Conservation (phyloP, 2,329 filamentous ascomycete species). For the Claviceps sp. region DNA sequence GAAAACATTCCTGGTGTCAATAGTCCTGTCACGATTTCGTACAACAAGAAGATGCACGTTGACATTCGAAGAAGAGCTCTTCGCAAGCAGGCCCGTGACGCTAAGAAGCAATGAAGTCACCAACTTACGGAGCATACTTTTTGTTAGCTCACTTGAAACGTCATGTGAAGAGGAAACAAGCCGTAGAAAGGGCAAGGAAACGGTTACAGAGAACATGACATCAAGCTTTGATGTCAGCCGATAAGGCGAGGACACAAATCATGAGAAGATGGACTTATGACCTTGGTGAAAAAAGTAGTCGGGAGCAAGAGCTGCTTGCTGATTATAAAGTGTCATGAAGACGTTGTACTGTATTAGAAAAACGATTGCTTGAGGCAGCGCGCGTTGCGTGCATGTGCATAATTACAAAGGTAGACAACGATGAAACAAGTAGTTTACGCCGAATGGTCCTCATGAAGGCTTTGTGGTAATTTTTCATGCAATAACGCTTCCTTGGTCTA, state of each 20-base stretch:
- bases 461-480: background rate
- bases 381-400: background rate
- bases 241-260: background rate
- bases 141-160: background rate
- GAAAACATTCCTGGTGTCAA: conserved; percentile 42
- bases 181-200: background rate
- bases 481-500: background rate
- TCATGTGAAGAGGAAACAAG: background rate
- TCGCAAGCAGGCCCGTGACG: conserved; percentile 70
- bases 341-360: too few species aligned
- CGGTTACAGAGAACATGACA: background rate
- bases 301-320: background rate
- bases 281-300: background rate
- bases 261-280: background rate
- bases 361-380: background rate
- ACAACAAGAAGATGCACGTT: conserved; percentile 59
- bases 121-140: background rate
- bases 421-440: background rate
- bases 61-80: conserved; percentile 72
- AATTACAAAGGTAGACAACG: too few species aligned
- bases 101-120: conserved; percentile 44
- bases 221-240: background rate
- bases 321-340: background rate
- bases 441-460: too few species aligned
- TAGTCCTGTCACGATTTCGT: conserved; percentile 30